Conservation (phyloP, 768 basidiomycete species). For the Suillus paluster region DNA sequence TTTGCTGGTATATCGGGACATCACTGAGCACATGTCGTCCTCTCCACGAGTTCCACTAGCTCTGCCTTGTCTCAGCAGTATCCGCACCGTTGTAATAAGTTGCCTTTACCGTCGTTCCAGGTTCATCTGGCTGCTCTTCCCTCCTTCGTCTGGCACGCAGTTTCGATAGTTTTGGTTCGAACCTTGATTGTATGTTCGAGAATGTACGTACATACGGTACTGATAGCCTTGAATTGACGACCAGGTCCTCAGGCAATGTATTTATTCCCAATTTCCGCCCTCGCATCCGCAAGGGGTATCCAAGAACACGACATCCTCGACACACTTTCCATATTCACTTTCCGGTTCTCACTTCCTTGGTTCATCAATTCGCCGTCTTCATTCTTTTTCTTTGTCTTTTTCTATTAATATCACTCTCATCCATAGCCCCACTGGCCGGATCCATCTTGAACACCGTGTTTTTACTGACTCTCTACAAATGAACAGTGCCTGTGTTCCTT, state of each 20-base stretch:
- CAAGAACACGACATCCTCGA: background rate
- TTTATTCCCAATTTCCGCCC: slow-evolving; percentile 6
- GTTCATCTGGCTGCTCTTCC: background rate
- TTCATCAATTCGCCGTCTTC: slow-evolving; percentile 3
- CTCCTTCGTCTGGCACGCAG: background rate
- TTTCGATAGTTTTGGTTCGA: background rate
- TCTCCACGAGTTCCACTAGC: slow-evolving; percentile 6
- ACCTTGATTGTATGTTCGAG: background rate
- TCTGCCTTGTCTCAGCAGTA: slow-evolving; percentile 7
- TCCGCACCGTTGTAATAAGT: background rate
- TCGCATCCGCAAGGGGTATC: background rate
- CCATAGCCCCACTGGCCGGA: slow-evolving; percentile 6
- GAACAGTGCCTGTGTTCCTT: slow-evolving; percentile 9
- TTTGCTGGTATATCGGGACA: slow-evolving; percentile 15
- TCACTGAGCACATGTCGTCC: slow-evolving; percentile 6
- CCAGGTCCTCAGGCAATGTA: background rate
- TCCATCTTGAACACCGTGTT: background rate
- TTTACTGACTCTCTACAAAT: slow-evolving; percentile 7
- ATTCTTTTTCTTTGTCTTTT: background rate
- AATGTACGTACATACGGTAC: background rate
- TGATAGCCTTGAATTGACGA: background rate
- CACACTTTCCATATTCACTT: background rate
- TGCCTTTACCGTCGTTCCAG: background rate
- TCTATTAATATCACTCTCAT: slow-evolving; percentile 1
- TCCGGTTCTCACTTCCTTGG: slow-evolving; percentile 6